Conservation (phyloP, 1,284 basidiomycete genomes). For the Sporisorium scitamineum region DNA sequence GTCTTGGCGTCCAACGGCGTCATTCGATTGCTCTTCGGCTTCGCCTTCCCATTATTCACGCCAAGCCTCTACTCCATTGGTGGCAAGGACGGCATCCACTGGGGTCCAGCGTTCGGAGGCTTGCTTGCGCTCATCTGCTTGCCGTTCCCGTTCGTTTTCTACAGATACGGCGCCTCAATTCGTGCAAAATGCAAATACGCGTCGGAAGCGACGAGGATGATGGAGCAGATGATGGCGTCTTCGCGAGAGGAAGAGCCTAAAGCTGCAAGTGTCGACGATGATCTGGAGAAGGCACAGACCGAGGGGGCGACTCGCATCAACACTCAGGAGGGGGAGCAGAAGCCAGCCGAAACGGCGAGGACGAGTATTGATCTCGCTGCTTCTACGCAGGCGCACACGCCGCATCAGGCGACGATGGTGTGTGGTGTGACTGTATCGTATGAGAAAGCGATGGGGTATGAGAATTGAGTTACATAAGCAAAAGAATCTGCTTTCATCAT, state of each 20-base stretch:
- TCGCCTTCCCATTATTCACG: slow-evolving; percentile 73
- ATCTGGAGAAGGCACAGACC: slow-evolving; percentile 21
- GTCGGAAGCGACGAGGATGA: slow-evolving; percentile 36
- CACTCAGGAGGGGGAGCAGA: slow-evolving; percentile 8
- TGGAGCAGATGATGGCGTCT: slow-evolving; percentile 40
- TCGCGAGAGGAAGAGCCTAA: background rate
- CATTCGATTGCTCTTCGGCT: slow-evolving; percentile 76
- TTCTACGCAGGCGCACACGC: slow-evolving; percentile 18
- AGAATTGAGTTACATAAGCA: slow-evolving; percentile 11
- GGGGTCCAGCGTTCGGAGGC: slow-evolving; percentile 80
- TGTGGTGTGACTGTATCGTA: background rate
- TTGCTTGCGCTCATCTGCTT: slow-evolving; percentile 78
- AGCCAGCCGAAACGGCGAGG: slow-evolving; percentile 4
- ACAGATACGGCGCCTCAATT: slow-evolving; percentile 71
- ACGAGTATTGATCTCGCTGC: slow-evolving; percentile 4
- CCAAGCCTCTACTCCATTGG: slow-evolving; percentile 71
- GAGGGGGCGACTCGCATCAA: slow-evolving; percentile 12
- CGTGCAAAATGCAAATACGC: slow-evolving; percentile 70
- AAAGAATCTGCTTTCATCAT: slow-evolving; percentile 1
- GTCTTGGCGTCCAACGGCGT: slow-evolving; percentile 78
- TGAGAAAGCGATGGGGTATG: too few relatives aligned
- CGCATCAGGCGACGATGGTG: background rate
- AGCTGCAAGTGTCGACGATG: slow-evolving; percentile 12
- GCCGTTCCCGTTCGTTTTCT: slow-evolving; percentile 75
- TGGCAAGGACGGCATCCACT: slow-evolving; percentile 76